Evolutionary conservation across 257 asterid genomes (phyloP).

Genomic region (Ligustrum vulgare): DNA sequence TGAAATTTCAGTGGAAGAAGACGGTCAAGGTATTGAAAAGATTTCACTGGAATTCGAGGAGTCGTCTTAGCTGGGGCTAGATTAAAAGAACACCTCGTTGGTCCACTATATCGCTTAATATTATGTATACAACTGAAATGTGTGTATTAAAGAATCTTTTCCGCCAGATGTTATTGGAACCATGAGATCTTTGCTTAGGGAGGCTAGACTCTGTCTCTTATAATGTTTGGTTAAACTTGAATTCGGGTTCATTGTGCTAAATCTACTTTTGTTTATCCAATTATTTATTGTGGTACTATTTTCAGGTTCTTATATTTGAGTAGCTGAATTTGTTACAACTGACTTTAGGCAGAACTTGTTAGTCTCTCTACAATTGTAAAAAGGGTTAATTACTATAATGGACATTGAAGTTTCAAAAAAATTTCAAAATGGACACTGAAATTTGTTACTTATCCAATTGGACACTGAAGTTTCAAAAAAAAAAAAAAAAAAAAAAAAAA

Average conservation of each 20-base stretch:
- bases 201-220: background rate
- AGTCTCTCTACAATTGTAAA: too few species aligned
- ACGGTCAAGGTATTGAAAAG: constrained; percentile 55
- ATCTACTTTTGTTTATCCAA: background rate
- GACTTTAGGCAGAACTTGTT: background rate
- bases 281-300: background rate
- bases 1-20: constrained; percentile 56
- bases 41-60: background rate
- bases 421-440: too few species aligned
- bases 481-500: too few species aligned
- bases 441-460: too few species aligned
- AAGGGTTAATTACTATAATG: too few species aligned
- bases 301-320: background rate
- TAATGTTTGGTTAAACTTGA: background rate
- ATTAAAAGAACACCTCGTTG: background rate
- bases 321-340: background rate
- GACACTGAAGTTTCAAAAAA: too few species aligned
- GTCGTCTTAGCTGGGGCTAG: background rate
- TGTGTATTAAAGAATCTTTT: background rate
- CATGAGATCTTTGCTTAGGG: background rate
- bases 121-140: background rate
- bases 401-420: too few species aligned
- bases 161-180: background rate
- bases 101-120: background rate
- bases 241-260: background rate